phyloP scores from a whole-genome alignment of 768 basidiomycete genomes.

The Auricularia auricula-judae region DNA sequence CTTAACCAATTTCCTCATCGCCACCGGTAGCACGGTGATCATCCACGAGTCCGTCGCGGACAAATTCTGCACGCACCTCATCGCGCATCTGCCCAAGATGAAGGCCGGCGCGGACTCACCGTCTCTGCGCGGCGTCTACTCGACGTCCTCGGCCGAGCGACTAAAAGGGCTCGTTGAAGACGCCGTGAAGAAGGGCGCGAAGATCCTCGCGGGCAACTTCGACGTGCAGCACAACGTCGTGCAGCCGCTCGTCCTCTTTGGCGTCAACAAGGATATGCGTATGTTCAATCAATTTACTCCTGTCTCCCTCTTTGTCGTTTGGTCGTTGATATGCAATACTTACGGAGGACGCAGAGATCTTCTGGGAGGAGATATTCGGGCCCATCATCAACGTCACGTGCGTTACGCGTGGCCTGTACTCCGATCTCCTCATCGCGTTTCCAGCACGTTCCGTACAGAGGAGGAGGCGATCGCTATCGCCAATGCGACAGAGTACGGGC shows the following conservation, averaged over 20 bases:
- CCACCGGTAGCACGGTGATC: not conserved
- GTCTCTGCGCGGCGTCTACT: conserved; percentile 11
- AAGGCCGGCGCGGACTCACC: not conserved
- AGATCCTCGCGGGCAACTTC: not conserved
- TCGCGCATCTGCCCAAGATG: conserved; percentile 2
- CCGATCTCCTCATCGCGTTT: not conserved
- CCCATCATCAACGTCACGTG: not conserved
- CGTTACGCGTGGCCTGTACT: not conserved
- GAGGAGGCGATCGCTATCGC: conserved; percentile 19
- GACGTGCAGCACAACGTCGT: not conserved
- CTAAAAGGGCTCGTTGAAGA: conserved; percentile 9
- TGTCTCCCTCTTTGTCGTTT: too few species aligned
- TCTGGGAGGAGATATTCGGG: not conserved
- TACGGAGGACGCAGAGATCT: not conserved
- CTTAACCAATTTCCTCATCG: too few species aligned
- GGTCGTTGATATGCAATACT: too few species aligned
- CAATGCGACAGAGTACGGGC: conserved; percentile 22
- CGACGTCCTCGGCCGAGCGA: conserved; percentile 7
- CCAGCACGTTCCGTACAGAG: conserved; percentile 10
- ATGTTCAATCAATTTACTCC: not conserved
- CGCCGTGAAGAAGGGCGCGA: conserved; percentile 8
- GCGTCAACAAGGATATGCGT: not conserved
- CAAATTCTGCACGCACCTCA: conserved; percentile 7
- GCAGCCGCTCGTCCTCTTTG: not conserved
- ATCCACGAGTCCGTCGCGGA: conserved; percentile 15